phyloP scores from a whole-genome alignment of 106 monocot species.

The Acanthochlamys bracteata region DNA sequence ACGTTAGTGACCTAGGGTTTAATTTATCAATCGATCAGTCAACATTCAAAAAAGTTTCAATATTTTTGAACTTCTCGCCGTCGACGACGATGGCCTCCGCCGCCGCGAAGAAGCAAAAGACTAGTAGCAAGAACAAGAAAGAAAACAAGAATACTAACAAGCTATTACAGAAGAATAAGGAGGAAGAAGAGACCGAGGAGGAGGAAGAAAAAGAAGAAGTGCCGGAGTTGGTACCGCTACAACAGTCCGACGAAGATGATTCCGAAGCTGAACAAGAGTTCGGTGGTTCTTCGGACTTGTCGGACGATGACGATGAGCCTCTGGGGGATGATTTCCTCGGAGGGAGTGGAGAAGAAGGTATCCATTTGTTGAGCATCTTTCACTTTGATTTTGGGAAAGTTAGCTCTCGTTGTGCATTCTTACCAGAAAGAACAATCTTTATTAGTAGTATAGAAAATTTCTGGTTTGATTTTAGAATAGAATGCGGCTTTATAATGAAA shows the following conservation, averaged over 20 bases:
- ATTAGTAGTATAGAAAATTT: background rate
- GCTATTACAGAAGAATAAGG: too few relatives aligned
- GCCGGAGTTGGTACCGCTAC: background rate
- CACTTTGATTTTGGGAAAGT: background rate
- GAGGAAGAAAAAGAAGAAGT: background rate
- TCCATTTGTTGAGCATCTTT: background rate
- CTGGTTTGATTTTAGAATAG: background rate
- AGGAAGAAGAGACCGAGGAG: too few relatives aligned
- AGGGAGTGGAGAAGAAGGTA: conserved; percentile 50
- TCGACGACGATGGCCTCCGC: too few relatives aligned
- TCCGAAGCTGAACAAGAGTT: background rate
- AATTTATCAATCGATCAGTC: too few relatives aligned
- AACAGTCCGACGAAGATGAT: background rate
- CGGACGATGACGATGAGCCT: conserved; percentile 46
- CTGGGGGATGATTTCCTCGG: conserved; percentile 68
- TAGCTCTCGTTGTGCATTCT: background rate
- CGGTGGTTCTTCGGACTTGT: background rate
- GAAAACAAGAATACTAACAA: too few relatives aligned
- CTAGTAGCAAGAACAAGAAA: too few relatives aligned
- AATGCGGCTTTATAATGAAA: too few relatives aligned
- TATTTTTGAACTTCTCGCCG: too few relatives aligned
- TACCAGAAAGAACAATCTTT: background rate
- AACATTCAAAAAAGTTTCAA: too few relatives aligned
- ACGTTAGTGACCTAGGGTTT: too few relatives aligned
- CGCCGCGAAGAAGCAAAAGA: too few relatives aligned